These are phyloP conservation scores for Monosporascus sp. DNA, from an alignment of 2,329 filamentous ascomycete genomes.

Conservation along the genomic window DNA sequence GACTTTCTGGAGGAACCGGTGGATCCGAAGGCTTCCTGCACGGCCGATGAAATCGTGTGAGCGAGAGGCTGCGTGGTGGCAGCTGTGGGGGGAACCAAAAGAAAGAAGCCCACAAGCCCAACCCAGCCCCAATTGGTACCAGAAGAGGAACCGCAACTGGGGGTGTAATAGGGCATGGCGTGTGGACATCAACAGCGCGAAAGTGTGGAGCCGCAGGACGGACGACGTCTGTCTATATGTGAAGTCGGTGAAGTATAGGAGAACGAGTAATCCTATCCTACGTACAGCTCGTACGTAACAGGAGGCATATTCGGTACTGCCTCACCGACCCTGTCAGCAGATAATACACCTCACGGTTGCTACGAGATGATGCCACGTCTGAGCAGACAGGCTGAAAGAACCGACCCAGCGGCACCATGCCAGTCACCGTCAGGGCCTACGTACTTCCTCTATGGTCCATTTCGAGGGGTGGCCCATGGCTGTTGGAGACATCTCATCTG, in stretches of 20 bases:
- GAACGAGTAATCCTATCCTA: slow-evolving; percentile 15
- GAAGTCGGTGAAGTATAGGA: slow-evolving; percentile 26
- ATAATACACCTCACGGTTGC: slow-evolving; percentile 5
- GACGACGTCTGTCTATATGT: slow-evolving; percentile 25
- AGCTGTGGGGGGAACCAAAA: slow-evolving; percentile 21
- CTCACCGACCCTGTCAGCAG: slow-evolving; percentile 21
- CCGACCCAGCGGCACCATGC: slow-evolving; percentile 2
- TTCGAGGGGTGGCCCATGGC: slow-evolving; percentile 2
- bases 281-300: background rate
- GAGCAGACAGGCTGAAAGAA: background rate
- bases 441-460: slow-evolving; percentile 6
- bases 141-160: slow-evolving; percentile 6
- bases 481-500: slow-evolving; percentile 10
- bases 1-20: slow-evolving; percentile 19
- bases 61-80: slow-evolving; percentile 13
- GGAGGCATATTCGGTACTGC: slow-evolving; percentile 21
- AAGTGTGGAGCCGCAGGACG: slow-evolving; percentile 22
- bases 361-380: background rate
- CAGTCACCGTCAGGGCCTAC: background rate
- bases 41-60: background rate
- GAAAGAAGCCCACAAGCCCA: slow-evolving; percentile 18
- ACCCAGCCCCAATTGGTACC: slow-evolving; percentile 16
- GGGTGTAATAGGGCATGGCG: slow-evolving; percentile 16
- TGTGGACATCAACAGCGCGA: slow-evolving; percentile 22
- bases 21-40: slow-evolving; percentile 14